A percentile compares a stretch with the other conserved stretches of the same genome.
Conservation (phyloP, 257 asterid species). For the Jasminum sambac region DNA sequence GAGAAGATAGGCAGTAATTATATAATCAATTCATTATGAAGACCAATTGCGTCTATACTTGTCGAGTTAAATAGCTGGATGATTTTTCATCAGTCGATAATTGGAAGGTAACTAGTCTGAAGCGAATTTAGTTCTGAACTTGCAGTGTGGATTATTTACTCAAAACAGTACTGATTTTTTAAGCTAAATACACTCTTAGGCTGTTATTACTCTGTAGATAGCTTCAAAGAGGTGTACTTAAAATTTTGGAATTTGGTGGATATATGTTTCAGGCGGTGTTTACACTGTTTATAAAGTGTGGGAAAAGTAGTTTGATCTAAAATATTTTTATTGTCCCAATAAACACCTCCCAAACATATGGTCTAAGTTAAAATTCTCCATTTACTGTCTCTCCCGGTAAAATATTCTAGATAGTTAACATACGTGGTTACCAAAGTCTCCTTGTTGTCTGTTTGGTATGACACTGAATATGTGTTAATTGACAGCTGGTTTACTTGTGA, state of each 20-base stretch:
- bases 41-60: background rate
- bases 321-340: too few relatives aligned
- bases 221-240: background rate
- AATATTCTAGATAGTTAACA: background rate
- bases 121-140: background rate
- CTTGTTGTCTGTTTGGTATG: constrained; percentile 1
- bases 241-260: constrained; percentile 5
- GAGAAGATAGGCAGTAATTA: background rate
- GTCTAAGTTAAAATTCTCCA: background rate
- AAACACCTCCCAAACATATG: too few relatives aligned
- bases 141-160: constrained; percentile 4
- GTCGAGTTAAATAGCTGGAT: background rate
- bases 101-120: background rate
- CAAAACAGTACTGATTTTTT: background rate
- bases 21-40: background rate
- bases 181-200: constrained; percentile 6
- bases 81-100: background rate
- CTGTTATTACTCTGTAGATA: constrained; percentile 13
- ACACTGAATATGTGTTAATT: background rate
- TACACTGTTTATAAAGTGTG: too few relatives aligned
- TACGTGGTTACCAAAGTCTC: constrained; percentile 4
- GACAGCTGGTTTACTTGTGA: constrained; percentile 7
- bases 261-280: background rate
- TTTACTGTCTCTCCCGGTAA: background rate
- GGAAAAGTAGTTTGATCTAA: too few relatives aligned